phyloP scores from a whole-genome alignment of 352 stramenopile genomes.

The Pythium phragmiticola region DNA sequence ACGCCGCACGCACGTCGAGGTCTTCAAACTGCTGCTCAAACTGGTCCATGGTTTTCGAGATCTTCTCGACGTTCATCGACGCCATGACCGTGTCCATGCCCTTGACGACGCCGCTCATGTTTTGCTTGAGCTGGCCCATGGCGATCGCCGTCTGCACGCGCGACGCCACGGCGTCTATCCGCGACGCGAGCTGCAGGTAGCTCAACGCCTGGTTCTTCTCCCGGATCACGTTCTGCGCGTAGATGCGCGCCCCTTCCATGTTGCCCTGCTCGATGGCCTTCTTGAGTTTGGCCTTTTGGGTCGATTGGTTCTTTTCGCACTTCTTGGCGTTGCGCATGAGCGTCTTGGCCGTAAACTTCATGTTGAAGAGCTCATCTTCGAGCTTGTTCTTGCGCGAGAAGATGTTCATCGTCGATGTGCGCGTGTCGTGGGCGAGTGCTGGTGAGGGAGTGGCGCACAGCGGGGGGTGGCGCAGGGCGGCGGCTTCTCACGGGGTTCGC shows the following conservation, averaged over 20 bases:
- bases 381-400: constrained; percentile 85
- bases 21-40: constrained; percentile 99
- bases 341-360: constrained; percentile 89
- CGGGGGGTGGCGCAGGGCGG: background rate
- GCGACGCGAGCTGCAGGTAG: constrained; percentile 93
- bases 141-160: constrained; percentile 96
- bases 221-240: constrained; percentile 91
- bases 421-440: background rate
- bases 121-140: constrained; percentile 93
- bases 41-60: constrained; percentile 96
- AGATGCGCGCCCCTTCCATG: constrained; percentile 97
- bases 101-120: constrained; percentile 96
- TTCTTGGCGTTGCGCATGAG: constrained; percentile 94
- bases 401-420: constrained; percentile 60
- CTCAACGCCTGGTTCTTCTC: constrained; percentile 92
- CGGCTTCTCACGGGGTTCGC: background rate
- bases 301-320: constrained; percentile 97
- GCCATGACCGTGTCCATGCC: constrained; percentile 97
- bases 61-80: constrained; percentile 98
- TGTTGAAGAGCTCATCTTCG: constrained; percentile 89
- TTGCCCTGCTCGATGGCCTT: constrained; percentile 96
- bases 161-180: constrained; percentile 96
- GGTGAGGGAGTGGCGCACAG: background rate
- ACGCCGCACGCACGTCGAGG: constrained; percentile 96
- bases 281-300: constrained; percentile 95